Conservation (phyloP, 345 rosid genomes). For the Hypericum perforatum region DNA sequence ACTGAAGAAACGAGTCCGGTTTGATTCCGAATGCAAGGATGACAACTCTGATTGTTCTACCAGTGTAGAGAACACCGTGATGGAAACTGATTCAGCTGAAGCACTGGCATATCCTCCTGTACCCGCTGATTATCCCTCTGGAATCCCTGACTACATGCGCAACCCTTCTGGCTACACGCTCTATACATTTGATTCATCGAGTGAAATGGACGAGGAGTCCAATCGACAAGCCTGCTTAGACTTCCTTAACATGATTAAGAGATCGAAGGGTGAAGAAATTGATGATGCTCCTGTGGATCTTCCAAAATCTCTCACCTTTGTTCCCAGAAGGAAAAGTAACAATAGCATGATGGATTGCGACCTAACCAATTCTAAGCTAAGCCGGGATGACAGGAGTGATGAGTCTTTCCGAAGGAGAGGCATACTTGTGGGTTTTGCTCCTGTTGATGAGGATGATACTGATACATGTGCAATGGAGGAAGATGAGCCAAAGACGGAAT, state of each 20-base stretch:
- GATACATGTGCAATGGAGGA: too few relatives aligned
- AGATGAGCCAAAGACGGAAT: too few relatives aligned
- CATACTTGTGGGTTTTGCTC: too few relatives aligned
- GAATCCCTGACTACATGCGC: constrained; percentile 62
- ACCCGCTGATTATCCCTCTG: constrained; percentile 16
- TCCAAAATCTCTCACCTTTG: constrained; percentile 48
- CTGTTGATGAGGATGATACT: too few relatives aligned
- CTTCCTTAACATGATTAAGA: constrained; percentile 37
- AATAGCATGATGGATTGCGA: neutral
- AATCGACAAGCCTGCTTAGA: constrained; percentile 55
- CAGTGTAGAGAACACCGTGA: neutral
- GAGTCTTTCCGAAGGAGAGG: too few relatives aligned
- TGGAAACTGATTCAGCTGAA: constrained; percentile 19
- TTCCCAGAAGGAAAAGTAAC: constrained; percentile 43
- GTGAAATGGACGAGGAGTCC: constrained; percentile 51
- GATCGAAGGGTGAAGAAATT: constrained; percentile 20
- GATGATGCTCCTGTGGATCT: constrained; percentile 23
- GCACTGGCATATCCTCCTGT: constrained; percentile 12
- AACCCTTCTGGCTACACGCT: constrained; percentile 72
- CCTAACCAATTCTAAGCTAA: too few relatives aligned
- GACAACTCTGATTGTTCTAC: constrained; percentile 24
- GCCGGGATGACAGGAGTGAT: too few relatives aligned
- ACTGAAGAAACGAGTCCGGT: constrained; percentile 54
- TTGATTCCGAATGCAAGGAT: constrained; percentile 31
- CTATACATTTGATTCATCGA: constrained; percentile 48